These are phyloP conservation scores for Karstenula rhodostoma DNA, from an alignment of 2,329 filamentous ascomycete species.

Conservation along the genomic window DNA sequence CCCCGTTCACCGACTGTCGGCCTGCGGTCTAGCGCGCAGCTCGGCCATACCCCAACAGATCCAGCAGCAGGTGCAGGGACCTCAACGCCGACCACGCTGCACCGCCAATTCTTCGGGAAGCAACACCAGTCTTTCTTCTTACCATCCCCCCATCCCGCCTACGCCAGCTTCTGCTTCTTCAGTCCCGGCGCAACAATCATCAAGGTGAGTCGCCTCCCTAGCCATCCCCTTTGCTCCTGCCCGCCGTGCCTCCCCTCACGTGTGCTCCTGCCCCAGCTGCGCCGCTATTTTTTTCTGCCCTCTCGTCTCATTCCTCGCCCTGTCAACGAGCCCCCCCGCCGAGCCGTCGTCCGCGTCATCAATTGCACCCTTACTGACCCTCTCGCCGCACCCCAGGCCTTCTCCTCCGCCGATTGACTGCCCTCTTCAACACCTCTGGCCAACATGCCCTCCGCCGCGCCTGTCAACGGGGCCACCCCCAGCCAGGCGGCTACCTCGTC, in stretches of 20 bases:
- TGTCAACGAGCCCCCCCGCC: conserved; percentile 27
- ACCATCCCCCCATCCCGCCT: conserved; percentile 37
- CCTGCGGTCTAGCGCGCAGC: conserved; percentile 30
- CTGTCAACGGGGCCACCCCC: conserved; percentile 43
- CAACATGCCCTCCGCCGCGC: conserved; percentile 56
- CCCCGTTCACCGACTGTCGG: conserved; percentile 44
- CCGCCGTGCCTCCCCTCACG: conserved; percentile 17
- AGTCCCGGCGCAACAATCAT: conserved; percentile 29
- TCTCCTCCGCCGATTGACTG: conserved; percentile 27
- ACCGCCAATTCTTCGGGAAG: conserved; percentile 39
- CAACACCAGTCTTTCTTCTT: conserved; percentile 30
- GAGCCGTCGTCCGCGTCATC: not conserved
- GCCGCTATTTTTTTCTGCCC: conserved; percentile 13
- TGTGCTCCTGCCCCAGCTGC: conserved; percentile 28
- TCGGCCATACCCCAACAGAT: conserved; percentile 39
- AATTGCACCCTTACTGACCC: conserved; percentile 16
- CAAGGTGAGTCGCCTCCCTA: conserved; percentile 36
- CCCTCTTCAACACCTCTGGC: conserved; percentile 21
- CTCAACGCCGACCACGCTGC: conserved; percentile 34
- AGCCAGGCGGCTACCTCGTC: conserved; percentile 40
- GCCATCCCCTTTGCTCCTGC: conserved; percentile 13
- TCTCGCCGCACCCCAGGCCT: conserved; percentile 1
- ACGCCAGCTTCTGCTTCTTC: conserved; percentile 33
- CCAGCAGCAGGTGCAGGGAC: conserved; percentile 35
- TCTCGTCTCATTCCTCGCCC: conserved; percentile 16